Base-by-base conservation (phyloP, 805 yeast genomes). In the Lipomyces spencermartinsiae region DNA sequence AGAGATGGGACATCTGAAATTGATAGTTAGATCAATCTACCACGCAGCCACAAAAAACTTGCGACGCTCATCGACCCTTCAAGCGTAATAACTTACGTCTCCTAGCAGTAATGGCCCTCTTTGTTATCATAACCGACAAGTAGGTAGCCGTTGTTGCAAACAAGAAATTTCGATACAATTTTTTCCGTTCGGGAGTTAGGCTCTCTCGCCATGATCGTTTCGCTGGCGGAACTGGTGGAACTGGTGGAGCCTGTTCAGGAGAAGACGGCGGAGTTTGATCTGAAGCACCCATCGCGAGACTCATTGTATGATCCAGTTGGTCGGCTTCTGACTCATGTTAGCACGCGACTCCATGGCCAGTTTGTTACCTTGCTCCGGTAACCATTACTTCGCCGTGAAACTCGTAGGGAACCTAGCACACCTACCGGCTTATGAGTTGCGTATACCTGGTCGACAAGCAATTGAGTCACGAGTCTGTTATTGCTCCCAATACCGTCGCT, bases 1-100 rank as follows among this genome's bases (percentile, higher is more conserved):
- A 88, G 83, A 51, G 84, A 85, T 5, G 97, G 97, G 5, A 87
- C 78, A 71, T 86, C 84, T 79, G 62, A 9, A 9, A 19, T 8
- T 35, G 35, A 10, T 31, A 16, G 9, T 59, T 43, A 14, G 12
- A 33, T 16, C 31, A 49, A 39, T 31, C 14, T 12, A 10, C n/a
- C 58, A 39, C 49, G 25, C 4, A 34, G 10, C 16, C 39, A 31
- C 57, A 3, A 37, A n/a, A 31, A 51, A 10, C 33, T 51, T 56
- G 9, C 37, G 19, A 59, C 49, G 12, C 3, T 14, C 49, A 39
- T 2, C 16, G 12, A 14, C 49, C n/a, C 1, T 43, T 46, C 55
- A 25, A 25, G 29, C 29, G 29, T 25, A 16, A 62, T 10, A 19
- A 59, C 71, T n/a, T 62, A 69, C 72, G 60, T 59, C 66, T 59